Evolutionary conservation across 2,329 filamentous ascomycete genomes (phyloP).

Genomic region (Fusarium goolgardi): DNA sequence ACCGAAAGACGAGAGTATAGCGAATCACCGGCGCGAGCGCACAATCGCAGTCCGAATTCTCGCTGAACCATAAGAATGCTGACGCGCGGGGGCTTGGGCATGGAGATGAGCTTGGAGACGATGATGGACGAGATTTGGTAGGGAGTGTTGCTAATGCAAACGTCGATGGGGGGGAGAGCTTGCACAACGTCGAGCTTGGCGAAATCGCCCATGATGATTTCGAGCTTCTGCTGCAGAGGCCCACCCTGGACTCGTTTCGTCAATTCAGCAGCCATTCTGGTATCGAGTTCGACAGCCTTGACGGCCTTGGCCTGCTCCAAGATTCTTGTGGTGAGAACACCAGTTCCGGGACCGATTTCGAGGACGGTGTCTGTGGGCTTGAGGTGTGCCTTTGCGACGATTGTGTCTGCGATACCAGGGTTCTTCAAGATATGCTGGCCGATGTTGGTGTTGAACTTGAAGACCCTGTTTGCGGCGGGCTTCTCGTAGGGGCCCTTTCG

Average conservation of each 20-base stretch:
- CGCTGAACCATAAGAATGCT: slow-evolving; percentile 97
- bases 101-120: slow-evolving; percentile 88
- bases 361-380: slow-evolving; percentile 92
- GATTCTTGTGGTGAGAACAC: slow-evolving; percentile 90
- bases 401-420: slow-evolving; percentile 82
- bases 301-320: slow-evolving; percentile 85
- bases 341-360: slow-evolving; percentile 91
- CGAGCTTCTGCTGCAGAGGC: slow-evolving; percentile 83
- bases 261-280: slow-evolving; percentile 94
- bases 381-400: slow-evolving; percentile 78
- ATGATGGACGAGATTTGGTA: slow-evolving; percentile 85
- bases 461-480: slow-evolving; percentile 76
- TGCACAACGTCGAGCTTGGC: slow-evolving; percentile 84
- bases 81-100: slow-evolving; percentile 82
- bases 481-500: slow-evolving; percentile 9
- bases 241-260: slow-evolving; percentile 94
- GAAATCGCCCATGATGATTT: slow-evolving; percentile 85
- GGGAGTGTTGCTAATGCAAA: slow-evolving; percentile 78
- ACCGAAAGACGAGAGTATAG: slow-evolving; percentile 92
- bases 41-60: slow-evolving; percentile 91
- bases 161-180: slow-evolving; percentile 80
- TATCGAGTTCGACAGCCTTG: slow-evolving; percentile 92
- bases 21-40: slow-evolving; percentile 87
- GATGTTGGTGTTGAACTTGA: slow-evolving; percentile 95
- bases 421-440: slow-evolving; percentile 94